A percentile compares a stretch with the other conserved stretches of the same genome.
These are phyloP conservation scores for Cantharellus anzutake DNA, from an alignment of 768 basidiomycete species.

Conservation along the genomic window DNA sequence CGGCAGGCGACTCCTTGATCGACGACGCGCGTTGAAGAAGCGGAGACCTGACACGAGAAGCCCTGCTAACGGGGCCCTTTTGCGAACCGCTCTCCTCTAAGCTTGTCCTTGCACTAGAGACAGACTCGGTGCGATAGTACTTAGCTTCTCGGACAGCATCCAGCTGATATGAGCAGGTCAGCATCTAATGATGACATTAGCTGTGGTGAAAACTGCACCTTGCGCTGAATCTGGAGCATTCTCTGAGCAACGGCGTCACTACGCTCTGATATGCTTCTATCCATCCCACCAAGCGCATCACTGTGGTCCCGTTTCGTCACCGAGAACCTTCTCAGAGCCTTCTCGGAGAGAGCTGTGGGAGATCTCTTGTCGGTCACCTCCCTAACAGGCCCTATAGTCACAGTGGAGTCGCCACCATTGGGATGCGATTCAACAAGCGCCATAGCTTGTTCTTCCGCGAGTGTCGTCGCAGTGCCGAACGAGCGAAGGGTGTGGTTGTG, in stretches of 20 bases:
- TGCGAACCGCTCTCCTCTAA: too few relatives aligned
- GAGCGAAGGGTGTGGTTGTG: slow-evolving; percentile 47
- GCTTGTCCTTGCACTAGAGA: too few relatives aligned
- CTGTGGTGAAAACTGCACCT: slow-evolving; percentile 27
- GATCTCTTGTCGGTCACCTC: slow-evolving; percentile 13
- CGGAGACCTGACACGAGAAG: too few relatives aligned
- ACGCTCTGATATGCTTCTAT: slow-evolving; percentile 64
- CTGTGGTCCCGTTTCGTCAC: slow-evolving; percentile 24
- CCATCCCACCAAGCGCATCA: slow-evolving; percentile 59
- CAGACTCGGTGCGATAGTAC: too few relatives aligned
- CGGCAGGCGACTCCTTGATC: too few relatives aligned
- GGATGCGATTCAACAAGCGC: slow-evolving; percentile 5
- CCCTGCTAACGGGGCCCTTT: too few relatives aligned
- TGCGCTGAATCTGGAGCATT: slow-evolving; percentile 76
- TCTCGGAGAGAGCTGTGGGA: slow-evolving; percentile 17
- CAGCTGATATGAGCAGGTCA: too few relatives aligned
- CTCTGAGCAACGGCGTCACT: slow-evolving; percentile 80
- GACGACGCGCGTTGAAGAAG: too few relatives aligned
- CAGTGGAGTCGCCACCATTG: slow-evolving; percentile 19
- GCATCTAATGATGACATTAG: too few relatives aligned
- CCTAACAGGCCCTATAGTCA: neutral
- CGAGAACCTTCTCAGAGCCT: slow-evolving; percentile 48
- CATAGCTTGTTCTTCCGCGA: slow-evolving; percentile 31
- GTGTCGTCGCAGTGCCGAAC: slow-evolving; percentile 61
- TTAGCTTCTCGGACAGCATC: too few relatives aligned